Base-by-base conservation (phyloP, 1,139 yeast genomes). In the Diutina scorzettiae region DNA sequence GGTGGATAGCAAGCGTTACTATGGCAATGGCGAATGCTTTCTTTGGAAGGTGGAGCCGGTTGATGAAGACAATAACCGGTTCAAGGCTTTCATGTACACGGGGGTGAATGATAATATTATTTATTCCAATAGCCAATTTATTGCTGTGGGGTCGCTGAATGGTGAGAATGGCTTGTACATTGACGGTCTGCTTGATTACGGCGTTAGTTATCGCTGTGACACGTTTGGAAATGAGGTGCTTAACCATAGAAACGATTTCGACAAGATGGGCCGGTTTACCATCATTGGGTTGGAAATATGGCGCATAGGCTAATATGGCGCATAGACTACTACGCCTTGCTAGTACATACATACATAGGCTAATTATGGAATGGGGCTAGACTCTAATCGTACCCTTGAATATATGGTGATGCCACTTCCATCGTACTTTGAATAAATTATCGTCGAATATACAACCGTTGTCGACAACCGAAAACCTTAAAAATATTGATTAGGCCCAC, bases 1-100 rank as follows among this genome's bases (percentile, higher is more conserved):
- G 4, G 69, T 79, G 51, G 87, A 81, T 41, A 78, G 77, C 42
- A 73, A 74, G 53, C 68, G 87, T 45, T 91, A 80, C 60, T 83
- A 80, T 52, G 98, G 98, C 2, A 89, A 87, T 58, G 96, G 97
- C 1, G 96, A 91, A 58, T 86, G 97, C 54, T 87, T 89, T 53
- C 67, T 91, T 29, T 91, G 96, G 96, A 84, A 82, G 52, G 56
- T 71, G 30, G 81, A 76, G 46, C 56, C 52, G 32, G 65, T 59
- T 8, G 58, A 43, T n/a, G 14, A 46, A 45, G 48, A 42, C 8
- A 51, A 50, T 8, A 49, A 53, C 12, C 54, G 84, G 44, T 76
- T 89, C 56, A 77, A 79, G 57, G 96, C 94, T 0, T 91, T 76
- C 56, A 86, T 89, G 44, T 85, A 82, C 59, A 86, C 97, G 0